Conservation (phyloP, 129 eudicot species). For the Lactuca saligna region DNA sequence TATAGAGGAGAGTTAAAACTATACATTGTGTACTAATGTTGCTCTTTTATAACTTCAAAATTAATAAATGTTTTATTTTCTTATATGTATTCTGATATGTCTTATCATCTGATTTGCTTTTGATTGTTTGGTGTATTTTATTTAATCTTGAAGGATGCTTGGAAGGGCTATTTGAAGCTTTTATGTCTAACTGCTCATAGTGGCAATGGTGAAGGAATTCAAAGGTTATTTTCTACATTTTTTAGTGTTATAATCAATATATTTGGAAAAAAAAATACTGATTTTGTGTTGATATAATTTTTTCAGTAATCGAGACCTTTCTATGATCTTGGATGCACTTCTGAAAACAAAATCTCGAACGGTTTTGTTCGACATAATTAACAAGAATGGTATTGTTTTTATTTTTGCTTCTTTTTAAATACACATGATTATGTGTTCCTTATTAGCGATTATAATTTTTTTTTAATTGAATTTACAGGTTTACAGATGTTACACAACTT, state of each 20-base stretch:
- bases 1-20: not conserved
- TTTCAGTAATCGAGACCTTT: conserved; percentile 90
- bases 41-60: not conserved
- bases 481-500: conserved; percentile 95
- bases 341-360: conserved; percentile 78
- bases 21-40: too few relatives aligned
- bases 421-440: not conserved
- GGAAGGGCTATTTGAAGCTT: conserved; percentile 90
- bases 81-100: not conserved
- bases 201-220: conserved; percentile 89
- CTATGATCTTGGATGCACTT: conserved; percentile 92
- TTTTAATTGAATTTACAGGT: conserved; percentile 42
- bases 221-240: conserved; percentile 50
- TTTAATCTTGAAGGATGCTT: conserved; percentile 64
- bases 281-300: conserved; percentile 5
- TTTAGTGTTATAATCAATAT: not conserved
- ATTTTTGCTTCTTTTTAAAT: not conserved
- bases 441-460: not conserved
- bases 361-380: conserved; percentile 76
- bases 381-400: conserved; percentile 72
- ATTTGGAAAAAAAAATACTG: conserved; percentile 5
- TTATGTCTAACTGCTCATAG: conserved; percentile 81
- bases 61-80: not conserved
- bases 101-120: conserved; percentile 8
- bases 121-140: not conserved